phyloP scores from a whole-genome alignment of 805 yeast species.

The Lipomyces anomalus region DNA sequence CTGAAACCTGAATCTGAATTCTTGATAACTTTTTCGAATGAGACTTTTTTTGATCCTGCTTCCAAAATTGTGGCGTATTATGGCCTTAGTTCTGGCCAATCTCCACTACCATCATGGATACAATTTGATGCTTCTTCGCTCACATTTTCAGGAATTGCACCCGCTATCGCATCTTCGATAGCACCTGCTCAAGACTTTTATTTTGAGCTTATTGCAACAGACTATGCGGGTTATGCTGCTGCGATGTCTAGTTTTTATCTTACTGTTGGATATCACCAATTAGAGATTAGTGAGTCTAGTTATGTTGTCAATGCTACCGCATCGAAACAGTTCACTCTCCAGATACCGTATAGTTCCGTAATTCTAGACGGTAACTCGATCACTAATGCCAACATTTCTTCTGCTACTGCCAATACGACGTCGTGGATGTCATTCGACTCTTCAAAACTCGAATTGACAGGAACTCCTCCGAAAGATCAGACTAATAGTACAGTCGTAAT shows the following conservation, averaged over 20 bases:
- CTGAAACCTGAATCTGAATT: slow-evolving; percentile 65
- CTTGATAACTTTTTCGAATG: slow-evolving; percentile 54
- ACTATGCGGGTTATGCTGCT: slow-evolving; percentile 66
- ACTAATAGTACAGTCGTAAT: slow-evolving; percentile 35
- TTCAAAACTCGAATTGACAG: slow-evolving; percentile 60
- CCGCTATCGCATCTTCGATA: slow-evolving; percentile 72
- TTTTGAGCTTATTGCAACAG: slow-evolving; percentile 73
- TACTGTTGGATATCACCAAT: slow-evolving; percentile 81
- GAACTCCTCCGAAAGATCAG: slow-evolving; percentile 47
- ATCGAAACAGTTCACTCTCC: slow-evolving; percentile 48
- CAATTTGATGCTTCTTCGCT: slow-evolving; percentile 55
- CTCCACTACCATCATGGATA: slow-evolving; percentile 91
- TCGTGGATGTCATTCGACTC: slow-evolving; percentile 64
- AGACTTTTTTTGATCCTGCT: slow-evolving; percentile 59
- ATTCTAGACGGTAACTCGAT: slow-evolving; percentile 53
- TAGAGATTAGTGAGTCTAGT: slow-evolving; percentile 59
- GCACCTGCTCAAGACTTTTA: slow-evolving; percentile 79
- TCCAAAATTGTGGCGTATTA: slow-evolving; percentile 58
- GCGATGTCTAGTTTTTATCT: slow-evolving; percentile 64
- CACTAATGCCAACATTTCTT: slow-evolving; percentile 47
- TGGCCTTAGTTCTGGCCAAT: slow-evolving; percentile 73
- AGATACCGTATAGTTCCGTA: slow-evolving; percentile 55
- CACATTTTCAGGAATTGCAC: slow-evolving; percentile 81
- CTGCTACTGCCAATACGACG: slow-evolving; percentile 52
- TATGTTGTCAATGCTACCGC: slow-evolving; percentile 64